A percentile compares a stretch with the other conserved stretches of the same genome.
These are phyloP conservation scores for Apiospora arundinis DNA, from an alignment of 2,329 filamentous ascomycete species.

Conservation along the genomic window DNA sequence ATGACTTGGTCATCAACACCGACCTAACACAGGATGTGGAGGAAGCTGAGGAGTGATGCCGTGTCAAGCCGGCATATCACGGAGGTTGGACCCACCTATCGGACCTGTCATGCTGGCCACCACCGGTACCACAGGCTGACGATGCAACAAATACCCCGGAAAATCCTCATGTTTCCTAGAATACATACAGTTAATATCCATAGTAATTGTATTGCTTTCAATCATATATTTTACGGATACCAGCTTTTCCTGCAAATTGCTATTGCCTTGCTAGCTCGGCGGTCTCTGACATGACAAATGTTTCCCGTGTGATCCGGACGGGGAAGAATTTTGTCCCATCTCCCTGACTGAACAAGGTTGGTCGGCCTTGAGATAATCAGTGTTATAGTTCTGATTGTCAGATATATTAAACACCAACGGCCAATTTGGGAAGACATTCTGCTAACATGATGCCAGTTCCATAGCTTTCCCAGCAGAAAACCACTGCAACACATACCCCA, in stretches of 20 bases:
- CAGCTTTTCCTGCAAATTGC: neutral
- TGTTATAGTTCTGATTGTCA: neutral
- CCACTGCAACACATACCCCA: neutral
- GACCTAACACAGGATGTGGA: slow-evolving; percentile 43
- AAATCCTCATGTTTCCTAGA: neutral
- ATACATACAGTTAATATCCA: neutral
- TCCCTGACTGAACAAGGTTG: neutral
- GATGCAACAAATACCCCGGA: neutral
- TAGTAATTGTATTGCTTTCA: neutral
- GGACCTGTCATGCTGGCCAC: neutral
- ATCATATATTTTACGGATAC: neutral
- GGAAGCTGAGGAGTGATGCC: neutral
- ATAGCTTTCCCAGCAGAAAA: neutral
- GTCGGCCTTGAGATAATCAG: neutral
- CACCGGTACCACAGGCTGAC: neutral
- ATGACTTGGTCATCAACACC: slow-evolving; percentile 59
- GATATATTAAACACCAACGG: neutral
- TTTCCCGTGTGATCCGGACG: neutral
- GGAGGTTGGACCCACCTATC: neutral
- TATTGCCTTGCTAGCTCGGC: too few relatives aligned
- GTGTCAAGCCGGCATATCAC: neutral
- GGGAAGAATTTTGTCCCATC: neutral
- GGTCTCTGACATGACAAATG: neutral
- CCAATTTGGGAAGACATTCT: neutral
- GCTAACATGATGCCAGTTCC: neutral